phyloP scores from a whole-genome alignment of 768 basidiomycete species.

The Pholiota molesta region DNA sequence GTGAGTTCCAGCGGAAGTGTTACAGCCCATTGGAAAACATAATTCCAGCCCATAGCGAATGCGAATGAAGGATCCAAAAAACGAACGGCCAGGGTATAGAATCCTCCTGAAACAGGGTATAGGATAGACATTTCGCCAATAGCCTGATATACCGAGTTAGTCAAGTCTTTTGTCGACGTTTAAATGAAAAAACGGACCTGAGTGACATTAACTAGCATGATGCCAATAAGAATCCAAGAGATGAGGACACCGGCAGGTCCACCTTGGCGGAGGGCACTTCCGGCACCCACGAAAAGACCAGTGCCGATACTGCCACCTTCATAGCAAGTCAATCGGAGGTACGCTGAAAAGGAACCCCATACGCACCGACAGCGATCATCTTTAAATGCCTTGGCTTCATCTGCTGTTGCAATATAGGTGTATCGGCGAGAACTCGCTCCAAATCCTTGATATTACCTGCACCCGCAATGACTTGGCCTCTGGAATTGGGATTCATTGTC shows the following conservation, averaged over 20 bases:
- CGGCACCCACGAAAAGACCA: slow-evolving; percentile 51
- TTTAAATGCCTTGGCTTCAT: slow-evolving; percentile 50
- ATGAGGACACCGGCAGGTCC: slow-evolving; percentile 49
- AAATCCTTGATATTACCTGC: slow-evolving; percentile 35
- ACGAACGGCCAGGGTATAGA: slow-evolving; percentile 48
- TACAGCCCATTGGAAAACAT: slow-evolving; percentile 49
- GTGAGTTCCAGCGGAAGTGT: slow-evolving; percentile 49
- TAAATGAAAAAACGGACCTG: slow-evolving; percentile 29
- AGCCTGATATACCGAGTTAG: slow-evolving; percentile 31
- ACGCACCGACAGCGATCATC: slow-evolving; percentile 53
- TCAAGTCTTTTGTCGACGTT: not conserved
- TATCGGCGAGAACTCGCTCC: slow-evolving; percentile 39
- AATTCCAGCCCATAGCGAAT: slow-evolving; percentile 56
- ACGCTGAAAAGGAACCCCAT: not conserved
- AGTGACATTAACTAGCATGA: slow-evolving; percentile 52
- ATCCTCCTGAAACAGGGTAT: slow-evolving; percentile 51
- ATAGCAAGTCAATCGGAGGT: not conserved
- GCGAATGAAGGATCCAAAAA: slow-evolving; percentile 51
- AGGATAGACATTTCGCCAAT: slow-evolving; percentile 53
- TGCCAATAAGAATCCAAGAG: slow-evolving; percentile 47
- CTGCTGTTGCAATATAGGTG: slow-evolving; percentile 50
- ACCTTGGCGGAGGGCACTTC: slow-evolving; percentile 39
- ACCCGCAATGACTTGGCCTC: slow-evolving; percentile 42
- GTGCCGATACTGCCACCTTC: slow-evolving; percentile 52
- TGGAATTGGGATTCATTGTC: slow-evolving; percentile 11